phyloP scores from a whole-genome alignment of 805 yeast genomes.

The Yamadazyma laniorum region DNA sequence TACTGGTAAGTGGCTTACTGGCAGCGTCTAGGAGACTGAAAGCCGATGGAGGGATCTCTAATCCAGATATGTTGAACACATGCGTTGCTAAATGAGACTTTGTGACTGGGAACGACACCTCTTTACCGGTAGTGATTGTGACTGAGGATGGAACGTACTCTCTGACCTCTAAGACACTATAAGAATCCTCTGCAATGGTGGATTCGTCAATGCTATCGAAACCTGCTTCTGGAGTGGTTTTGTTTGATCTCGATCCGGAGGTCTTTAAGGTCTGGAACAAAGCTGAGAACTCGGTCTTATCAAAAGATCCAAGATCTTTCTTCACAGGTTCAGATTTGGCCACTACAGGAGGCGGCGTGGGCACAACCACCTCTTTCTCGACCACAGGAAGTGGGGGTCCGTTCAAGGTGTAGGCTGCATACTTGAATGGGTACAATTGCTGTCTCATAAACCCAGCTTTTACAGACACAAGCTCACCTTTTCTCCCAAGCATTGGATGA shows the following conservation, averaged over 20 bases:
- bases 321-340: slow-evolving; percentile 1
- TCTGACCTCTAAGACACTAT: slow-evolving; percentile 31
- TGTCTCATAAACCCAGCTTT: slow-evolving; percentile 83
- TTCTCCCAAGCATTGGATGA: slow-evolving; percentile 58
- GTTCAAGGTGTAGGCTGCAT: slow-evolving; percentile 63
- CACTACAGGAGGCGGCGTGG: background rate
- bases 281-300: background rate
- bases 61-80: slow-evolving; percentile 31
- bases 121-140: slow-evolving; percentile 18
- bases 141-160: slow-evolving; percentile 26
- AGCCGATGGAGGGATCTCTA: slow-evolving; percentile 24
- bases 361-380: slow-evolving; percentile 10
- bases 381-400: slow-evolving; percentile 45
- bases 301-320: background rate
- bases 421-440: slow-evolving; percentile 63
- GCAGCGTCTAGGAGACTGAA: slow-evolving; percentile 16
- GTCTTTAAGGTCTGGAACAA: background rate
- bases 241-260: background rate
- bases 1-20: slow-evolving; percentile 10
- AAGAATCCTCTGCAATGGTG: slow-evolving; percentile 14
- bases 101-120: slow-evolving; percentile 13
- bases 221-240: background rate
- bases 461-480: slow-evolving; percentile 74
- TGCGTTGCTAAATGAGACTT: slow-evolving; percentile 22
- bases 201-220: slow-evolving; percentile 7